These are phyloP conservation scores for Pharnaceum exiguum DNA, from an alignment of 148 eudicot species.

Conservation along the genomic window DNA sequence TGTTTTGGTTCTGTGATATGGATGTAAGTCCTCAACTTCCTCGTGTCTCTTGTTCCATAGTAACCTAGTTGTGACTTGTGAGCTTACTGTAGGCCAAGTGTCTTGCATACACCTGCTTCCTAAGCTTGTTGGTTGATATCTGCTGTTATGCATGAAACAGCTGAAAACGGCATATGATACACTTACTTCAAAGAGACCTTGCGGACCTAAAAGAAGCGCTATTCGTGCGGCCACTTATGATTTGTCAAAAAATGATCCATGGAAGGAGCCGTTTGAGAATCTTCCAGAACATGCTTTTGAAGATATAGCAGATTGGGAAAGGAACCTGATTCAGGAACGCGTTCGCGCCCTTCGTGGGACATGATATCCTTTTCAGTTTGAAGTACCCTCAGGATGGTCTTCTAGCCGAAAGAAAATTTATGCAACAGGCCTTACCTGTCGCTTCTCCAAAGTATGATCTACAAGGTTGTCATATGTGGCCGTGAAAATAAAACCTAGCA, in stretches of 20 bases:
- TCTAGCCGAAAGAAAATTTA: too few species aligned
- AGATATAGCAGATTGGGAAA: conserved; percentile 76
- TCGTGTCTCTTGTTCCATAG: not conserved
- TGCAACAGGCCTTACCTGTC: too few species aligned
- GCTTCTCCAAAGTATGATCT: too few species aligned
- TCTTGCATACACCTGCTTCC: not conserved
- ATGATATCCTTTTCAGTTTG: too few species aligned
- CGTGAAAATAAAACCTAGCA: too few species aligned
- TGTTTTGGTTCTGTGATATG: conserved; percentile 90
- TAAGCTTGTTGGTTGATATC: not conserved
- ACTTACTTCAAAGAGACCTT: conserved; percentile 74
- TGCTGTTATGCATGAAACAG: conserved; percentile 26
- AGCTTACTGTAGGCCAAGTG: too few species aligned
- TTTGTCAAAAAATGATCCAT: conserved; percentile 64
- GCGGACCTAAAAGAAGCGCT: conserved; percentile 84
- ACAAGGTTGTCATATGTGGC: too few species aligned
- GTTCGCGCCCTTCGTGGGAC: conserved; percentile 67
- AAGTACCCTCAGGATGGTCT: too few species aligned
- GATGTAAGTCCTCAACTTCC: conserved; percentile 46
- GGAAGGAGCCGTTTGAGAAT: conserved; percentile 80
- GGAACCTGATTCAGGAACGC: conserved; percentile 76
- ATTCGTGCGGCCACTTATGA: conserved; percentile 92
- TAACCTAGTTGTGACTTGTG: too few species aligned
- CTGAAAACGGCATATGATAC: conserved; percentile 55
- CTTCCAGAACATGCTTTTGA: conserved; percentile 78